phyloP scores from a whole-genome alignment of 2,329 filamentous ascomycete species.

The Ophiocordyceps unilateralis region DNA sequence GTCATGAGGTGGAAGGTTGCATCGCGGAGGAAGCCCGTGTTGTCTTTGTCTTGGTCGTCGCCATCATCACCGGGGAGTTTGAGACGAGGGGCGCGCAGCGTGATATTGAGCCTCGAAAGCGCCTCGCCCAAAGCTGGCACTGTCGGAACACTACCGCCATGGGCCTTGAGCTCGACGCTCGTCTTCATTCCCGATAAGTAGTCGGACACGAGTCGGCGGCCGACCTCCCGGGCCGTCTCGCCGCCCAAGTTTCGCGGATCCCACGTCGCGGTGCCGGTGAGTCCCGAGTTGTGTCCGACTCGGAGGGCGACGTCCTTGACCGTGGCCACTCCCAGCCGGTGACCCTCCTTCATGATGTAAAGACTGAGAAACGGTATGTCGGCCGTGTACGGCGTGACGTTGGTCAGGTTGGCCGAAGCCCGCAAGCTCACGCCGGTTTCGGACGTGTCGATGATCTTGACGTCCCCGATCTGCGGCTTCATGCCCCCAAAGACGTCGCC shows the following conservation, averaged over 20 bases:
- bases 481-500: slow-evolving; percentile 30
- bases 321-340: slow-evolving; percentile 58
- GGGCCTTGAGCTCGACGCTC: slow-evolving; percentile 55
- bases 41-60: slow-evolving; percentile 16
- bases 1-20: slow-evolving; percentile 77
- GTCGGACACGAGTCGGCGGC: slow-evolving; percentile 59
- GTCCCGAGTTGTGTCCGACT: slow-evolving; percentile 54
- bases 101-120: slow-evolving; percentile 54
- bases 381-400: slow-evolving; percentile 76
- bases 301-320: slow-evolving; percentile 44
- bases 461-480: slow-evolving; percentile 48
- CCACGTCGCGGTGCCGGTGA: slow-evolving; percentile 56
- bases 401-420: slow-evolving; percentile 67
- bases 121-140: slow-evolving; percentile 56
- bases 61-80: slow-evolving; percentile 31
- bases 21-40: slow-evolving; percentile 57
- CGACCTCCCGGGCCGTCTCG: slow-evolving; percentile 39
- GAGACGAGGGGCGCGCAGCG: slow-evolving; percentile 54
- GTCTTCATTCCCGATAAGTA: slow-evolving; percentile 84
- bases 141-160: slow-evolving; percentile 54
- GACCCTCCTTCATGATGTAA: slow-evolving; percentile 56
- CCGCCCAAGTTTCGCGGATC: slow-evolving; percentile 48
- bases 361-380: slow-evolving; percentile 66
- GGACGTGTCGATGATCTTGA: slow-evolving; percentile 59
- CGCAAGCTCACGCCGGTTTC: slow-evolving; percentile 52